Conservation (phyloP, 352 stramenopile genomes). For the Phytophthora foliorum region DNA sequence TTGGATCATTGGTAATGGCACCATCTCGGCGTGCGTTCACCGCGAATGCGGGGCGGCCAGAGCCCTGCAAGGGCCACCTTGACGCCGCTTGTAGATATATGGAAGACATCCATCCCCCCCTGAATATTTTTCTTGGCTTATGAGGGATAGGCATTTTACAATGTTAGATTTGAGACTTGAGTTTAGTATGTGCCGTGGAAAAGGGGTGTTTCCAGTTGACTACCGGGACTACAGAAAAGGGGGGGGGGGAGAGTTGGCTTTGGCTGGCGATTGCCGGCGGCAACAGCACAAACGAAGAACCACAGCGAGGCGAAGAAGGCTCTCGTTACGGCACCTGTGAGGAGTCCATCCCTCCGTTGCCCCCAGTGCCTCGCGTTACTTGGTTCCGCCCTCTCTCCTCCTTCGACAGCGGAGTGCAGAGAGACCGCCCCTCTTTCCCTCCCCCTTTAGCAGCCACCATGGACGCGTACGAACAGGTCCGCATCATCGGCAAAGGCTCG, state of each 20-base stretch:
- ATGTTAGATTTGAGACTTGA: slow-evolving; percentile 7
- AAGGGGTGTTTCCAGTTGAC: slow-evolving; percentile 15
- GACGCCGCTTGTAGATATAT: not conserved
- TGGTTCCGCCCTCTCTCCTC: slow-evolving; percentile 2
- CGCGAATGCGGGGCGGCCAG: not conserved
- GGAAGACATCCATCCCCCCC: not conserved
- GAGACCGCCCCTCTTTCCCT: not conserved
- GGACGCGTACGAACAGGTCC: slow-evolving; percentile 91
- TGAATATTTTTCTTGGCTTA: slow-evolving; percentile 9
- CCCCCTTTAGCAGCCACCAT: slow-evolving; percentile 39
- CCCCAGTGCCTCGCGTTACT: slow-evolving; percentile 26
- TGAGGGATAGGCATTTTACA: slow-evolving; percentile 24
- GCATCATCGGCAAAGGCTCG: slow-evolving; percentile 92
- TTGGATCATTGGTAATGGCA: not conserved
- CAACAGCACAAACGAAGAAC: slow-evolving; percentile 53
- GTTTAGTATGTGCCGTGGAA: slow-evolving; percentile 21
- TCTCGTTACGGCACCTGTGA: not conserved
- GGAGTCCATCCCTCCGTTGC: slow-evolving; percentile 23
- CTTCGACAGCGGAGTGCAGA: slow-evolving; percentile 1
- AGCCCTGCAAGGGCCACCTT: not conserved
- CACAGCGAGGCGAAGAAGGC: slow-evolving; percentile 40
- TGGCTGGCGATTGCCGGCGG: slow-evolving; percentile 24
- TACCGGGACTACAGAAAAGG: slow-evolving; percentile 5
- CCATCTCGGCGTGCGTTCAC: slow-evolving; percentile 1
- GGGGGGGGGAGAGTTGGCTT: slow-evolving; percentile 22